These are phyloP conservation scores for Hansenula anomala DNA, from an alignment of 1,139 yeast genomes.

Conservation along the genomic window DNA sequence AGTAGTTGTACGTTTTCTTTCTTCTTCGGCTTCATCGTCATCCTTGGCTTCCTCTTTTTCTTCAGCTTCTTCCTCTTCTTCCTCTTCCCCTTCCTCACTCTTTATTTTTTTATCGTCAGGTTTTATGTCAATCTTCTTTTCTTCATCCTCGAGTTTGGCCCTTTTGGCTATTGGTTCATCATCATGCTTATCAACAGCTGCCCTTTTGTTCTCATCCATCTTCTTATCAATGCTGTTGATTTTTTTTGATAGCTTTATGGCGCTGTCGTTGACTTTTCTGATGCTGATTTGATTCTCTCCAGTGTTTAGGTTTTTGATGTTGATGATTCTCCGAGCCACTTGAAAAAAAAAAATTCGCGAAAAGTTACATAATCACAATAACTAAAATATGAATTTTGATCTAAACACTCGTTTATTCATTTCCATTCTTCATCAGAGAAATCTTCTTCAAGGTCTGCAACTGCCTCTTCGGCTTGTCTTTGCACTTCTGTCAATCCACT, in stretches of 20 bases:
- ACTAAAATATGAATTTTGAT: neutral
- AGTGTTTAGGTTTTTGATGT: too few species aligned
- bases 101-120: constrained; percentile 18
- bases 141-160: constrained; percentile 21
- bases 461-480: constrained; percentile 63
- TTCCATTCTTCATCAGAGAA: constrained; percentile 30
- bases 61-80: constrained; percentile 21
- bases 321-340: neutral
- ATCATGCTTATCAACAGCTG: constrained; percentile 26
- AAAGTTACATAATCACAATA: neutral
- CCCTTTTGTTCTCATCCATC: constrained; percentile 15
- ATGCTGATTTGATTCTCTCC: too few species aligned
- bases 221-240: neutral
- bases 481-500: constrained; percentile 78
- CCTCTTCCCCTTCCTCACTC: constrained; percentile 19
- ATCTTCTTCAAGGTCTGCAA: constrained; percentile 32
- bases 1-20: constrained; percentile 41
- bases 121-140: constrained; percentile 16
- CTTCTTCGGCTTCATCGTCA: constrained; percentile 27
- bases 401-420: neutral
- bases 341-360: neutral
- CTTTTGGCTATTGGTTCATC: constrained; percentile 35
- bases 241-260: constrained; percentile 11
- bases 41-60: constrained; percentile 19
- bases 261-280: neutral